Evolutionary conservation across 2,329 filamentous ascomycete genomes (phyloP), one percentile per base, ranked within the genome.

Genomic region (Hypoxylon sp.): DNA sequence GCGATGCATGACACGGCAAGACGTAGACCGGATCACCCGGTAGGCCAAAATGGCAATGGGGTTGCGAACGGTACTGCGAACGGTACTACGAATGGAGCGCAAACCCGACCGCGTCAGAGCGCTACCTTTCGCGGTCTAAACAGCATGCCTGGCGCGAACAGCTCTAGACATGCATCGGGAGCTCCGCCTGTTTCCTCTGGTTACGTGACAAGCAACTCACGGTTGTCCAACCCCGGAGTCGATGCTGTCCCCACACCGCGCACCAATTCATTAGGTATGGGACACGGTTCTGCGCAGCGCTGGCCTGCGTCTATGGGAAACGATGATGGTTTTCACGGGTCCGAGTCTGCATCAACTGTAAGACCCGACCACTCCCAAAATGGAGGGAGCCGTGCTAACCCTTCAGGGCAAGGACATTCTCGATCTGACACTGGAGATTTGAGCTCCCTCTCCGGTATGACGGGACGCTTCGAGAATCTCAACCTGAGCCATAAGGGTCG

Each of bases 161-260:
- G n/a, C n/a, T n/a, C n/a, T n/a, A n/a, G n/a, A n/a, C n/a, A n/a
- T n/a, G n/a, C n/a, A n/a, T n/a, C n/a, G n/a, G n/a, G n/a, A n/a
- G n/a, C 30, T 7, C 6, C 41, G 25, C 16, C 11, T 29, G 5
- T 5, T n/a, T 23, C 19, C 11, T 9, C 20, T 15, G 31, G 4
- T 4, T 34, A 48, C 43, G 11, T 15, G 13, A 43, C 25, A n/a
- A 32, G n/a, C 5, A 38, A 16, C 21, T 48, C 43, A 11, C 9
- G 21, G 7, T 15, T 12, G n/a, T 16, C 37, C 13, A 36, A 17
- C 3, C 7, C 27, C 7, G 27, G 6, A 21, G 21, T 29, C 11
- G n/a, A 11, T 19, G 8, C 32, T 25, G 8, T 20, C 8, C 11
- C 30, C 17, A 42, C 45, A 20, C 55, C 53, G 38, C 49, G 48